phyloP scores from a whole-genome alignment of 805 yeast genomes.

The Wickerhamomyces mucosus region DNA sequence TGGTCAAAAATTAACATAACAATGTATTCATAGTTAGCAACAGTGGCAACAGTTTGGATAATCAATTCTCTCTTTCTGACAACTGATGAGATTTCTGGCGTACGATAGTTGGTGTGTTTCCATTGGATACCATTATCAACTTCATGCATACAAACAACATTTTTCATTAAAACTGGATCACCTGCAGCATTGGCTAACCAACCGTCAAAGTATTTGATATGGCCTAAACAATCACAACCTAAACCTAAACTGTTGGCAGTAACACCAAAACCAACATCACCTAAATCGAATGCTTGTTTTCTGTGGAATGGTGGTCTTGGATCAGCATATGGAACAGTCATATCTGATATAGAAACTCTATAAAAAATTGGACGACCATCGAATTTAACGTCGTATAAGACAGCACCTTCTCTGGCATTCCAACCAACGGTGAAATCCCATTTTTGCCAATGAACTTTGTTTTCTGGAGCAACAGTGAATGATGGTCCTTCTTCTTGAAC shows the following conservation, averaged over 20 bases:
- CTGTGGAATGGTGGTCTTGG: slow-evolving; percentile 78
- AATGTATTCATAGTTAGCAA: slow-evolving; percentile 76
- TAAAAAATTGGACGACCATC: slow-evolving; percentile 71
- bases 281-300: slow-evolving; percentile 81
- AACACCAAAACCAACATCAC: slow-evolving; percentile 78
- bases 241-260: slow-evolving; percentile 57
- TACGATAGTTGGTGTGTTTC: slow-evolving; percentile 77
- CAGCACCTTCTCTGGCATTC: slow-evolving; percentile 73
- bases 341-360: slow-evolving; percentile 66
- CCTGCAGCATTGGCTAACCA: slow-evolving; percentile 48
- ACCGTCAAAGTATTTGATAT: slow-evolving; percentile 64
- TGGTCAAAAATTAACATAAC: slow-evolving; percentile 64
- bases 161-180: slow-evolving; percentile 51
- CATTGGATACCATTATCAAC: slow-evolving; percentile 68
- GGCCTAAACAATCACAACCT: slow-evolving; percentile 81
- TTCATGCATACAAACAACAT: slow-evolving; percentile 74
- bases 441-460: slow-evolving; percentile 68
- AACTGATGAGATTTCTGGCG: slow-evolving; percentile 55
- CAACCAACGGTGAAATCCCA: slow-evolving; percentile 72
- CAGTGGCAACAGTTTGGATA: slow-evolving; percentile 75
- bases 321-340: slow-evolving; percentile 86
- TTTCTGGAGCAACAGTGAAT: slow-evolving; percentile 46
- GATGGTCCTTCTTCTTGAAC: slow-evolving; percentile 77
- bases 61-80: slow-evolving; percentile 69
- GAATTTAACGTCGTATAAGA: slow-evolving; percentile 59